A percentile compares a stretch with the other conserved stretches of the same genome.
Conservation (phyloP, 2,329 filamentous ascomycete species). For the Exophiala spinifera region DNA sequence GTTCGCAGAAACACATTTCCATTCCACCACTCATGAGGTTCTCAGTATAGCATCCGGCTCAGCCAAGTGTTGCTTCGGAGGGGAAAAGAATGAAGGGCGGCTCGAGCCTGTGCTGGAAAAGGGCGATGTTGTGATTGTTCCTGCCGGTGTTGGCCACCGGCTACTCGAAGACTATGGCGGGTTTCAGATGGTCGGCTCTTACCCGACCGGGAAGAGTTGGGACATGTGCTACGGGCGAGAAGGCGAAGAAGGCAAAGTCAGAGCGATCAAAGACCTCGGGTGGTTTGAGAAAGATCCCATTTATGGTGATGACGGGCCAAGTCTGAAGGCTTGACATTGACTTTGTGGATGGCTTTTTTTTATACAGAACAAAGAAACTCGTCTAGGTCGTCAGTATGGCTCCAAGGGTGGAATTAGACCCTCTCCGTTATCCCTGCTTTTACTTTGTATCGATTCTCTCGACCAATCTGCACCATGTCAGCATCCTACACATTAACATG, state of each 20-base stretch:
- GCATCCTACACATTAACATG: slow-evolving; percentile 13
- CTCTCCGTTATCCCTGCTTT: slow-evolving; percentile 1
- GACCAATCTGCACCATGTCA: slow-evolving; percentile 39
- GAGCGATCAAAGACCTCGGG: slow-evolving; percentile 46
- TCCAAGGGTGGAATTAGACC: not conserved
- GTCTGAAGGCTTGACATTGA: slow-evolving; percentile 38
- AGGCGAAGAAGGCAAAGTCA: slow-evolving; percentile 54
- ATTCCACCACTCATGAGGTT: slow-evolving; percentile 65
- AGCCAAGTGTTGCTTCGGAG: slow-evolving; percentile 64
- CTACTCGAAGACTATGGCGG: slow-evolving; percentile 51
- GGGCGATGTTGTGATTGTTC: slow-evolving; percentile 64
- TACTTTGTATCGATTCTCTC: slow-evolving; percentile 32
- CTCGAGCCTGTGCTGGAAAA: slow-evolving; percentile 55
- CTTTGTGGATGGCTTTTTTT: not conserved
- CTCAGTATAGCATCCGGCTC: slow-evolving; percentile 58
- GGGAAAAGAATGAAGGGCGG: slow-evolving; percentile 56
- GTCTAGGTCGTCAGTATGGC: slow-evolving; percentile 1
- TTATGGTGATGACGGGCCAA: slow-evolving; percentile 55
- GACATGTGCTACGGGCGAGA: slow-evolving; percentile 68
- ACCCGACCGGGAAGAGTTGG: slow-evolving; percentile 58
- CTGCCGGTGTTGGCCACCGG: slow-evolving; percentile 64
- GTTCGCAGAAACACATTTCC: slow-evolving; percentile 65
- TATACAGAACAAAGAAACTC: not conserved
- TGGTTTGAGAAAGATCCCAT: slow-evolving; percentile 63
- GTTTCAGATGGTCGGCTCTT: slow-evolving; percentile 67